Conservation (phyloP, 2,329 filamentous ascomycete species). For the Colletotrichum kahawae region DNA sequence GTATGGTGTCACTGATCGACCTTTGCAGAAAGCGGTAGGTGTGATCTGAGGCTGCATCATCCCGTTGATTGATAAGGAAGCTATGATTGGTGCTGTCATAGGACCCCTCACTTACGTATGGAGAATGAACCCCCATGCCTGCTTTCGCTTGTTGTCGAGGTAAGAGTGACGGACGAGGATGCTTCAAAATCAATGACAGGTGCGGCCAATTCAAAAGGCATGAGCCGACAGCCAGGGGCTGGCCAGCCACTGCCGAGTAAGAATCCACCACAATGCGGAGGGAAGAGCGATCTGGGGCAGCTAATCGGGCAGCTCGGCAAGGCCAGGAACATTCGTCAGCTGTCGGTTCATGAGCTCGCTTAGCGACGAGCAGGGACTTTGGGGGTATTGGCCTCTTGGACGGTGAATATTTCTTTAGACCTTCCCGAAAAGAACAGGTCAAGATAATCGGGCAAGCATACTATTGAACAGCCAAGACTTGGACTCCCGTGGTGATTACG, state of each 20-base stretch:
- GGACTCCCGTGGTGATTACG: accelerated
- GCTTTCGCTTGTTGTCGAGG: neutral
- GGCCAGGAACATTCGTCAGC: neutral
- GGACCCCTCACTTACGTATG: neutral
- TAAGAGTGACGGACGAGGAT: neutral
- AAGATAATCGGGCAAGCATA: neutral
- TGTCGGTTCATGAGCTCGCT: neutral
- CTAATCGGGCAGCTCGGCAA: neutral
- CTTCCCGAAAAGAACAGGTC: neutral
- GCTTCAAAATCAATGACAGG: neutral
- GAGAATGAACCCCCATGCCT: neutral
- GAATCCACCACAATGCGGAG: neutral
- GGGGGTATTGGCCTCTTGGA: neutral
- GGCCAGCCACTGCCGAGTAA: neutral
- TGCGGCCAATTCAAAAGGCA: neutral
- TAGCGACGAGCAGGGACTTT: neutral
- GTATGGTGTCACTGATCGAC: neutral
- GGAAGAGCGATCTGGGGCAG: neutral
- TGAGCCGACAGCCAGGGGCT: neutral
- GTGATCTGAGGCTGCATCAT: slow-evolving; percentile 7
- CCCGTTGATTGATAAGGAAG: neutral
- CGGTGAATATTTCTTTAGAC: neutral
- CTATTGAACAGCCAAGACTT: neutral
- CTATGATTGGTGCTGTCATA: too few species aligned
- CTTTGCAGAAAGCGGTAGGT: slow-evolving; percentile 20